Evolutionary conservation across 768 basidiomycete genomes (phyloP).

Genomic region (Lepiota subincarnata): DNA sequence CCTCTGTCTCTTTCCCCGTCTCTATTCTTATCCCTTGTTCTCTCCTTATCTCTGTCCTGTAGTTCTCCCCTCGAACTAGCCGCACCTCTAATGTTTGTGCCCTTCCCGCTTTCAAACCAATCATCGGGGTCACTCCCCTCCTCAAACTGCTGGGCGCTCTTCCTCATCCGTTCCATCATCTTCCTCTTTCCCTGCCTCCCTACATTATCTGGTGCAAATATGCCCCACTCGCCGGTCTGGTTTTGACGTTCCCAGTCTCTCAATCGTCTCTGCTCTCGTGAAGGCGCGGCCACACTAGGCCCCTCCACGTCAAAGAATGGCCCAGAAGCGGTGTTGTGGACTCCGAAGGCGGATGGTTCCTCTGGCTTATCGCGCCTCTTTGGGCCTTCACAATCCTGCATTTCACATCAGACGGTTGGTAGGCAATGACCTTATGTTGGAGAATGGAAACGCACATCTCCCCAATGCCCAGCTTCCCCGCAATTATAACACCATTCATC

Average conservation of each 20-base stretch:
- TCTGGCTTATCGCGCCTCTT: conserved; percentile 36
- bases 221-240: conserved; percentile 40
- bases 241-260: conserved; percentile 42
- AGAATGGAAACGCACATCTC: conserved; percentile 56
- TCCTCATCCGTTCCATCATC: conserved; percentile 51
- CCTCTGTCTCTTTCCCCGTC: conserved; percentile 14
- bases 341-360: conserved; percentile 67
- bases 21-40: background rate
- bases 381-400: conserved; percentile 59
- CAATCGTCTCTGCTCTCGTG: conserved; percentile 18
- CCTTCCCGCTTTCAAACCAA: conserved; percentile 54
- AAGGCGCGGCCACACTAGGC: conserved; percentile 23
- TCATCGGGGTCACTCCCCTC: conserved; percentile 55
- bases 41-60: conserved; percentile 2
- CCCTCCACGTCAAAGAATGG: conserved; percentile 55
- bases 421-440: background rate
- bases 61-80: background rate
- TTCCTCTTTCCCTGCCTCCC: conserved; percentile 63
- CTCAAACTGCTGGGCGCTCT: conserved; percentile 37
- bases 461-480: conserved; percentile 67
- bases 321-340: conserved; percentile 54
- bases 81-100: conserved; percentile 19
- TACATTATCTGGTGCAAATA: conserved; percentile 50
- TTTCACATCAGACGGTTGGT: background rate
- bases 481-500: conserved; percentile 86